Evolutionary conservation across 306 rosid species (phyloP).

Genomic region (Quercus rubra): DNA sequence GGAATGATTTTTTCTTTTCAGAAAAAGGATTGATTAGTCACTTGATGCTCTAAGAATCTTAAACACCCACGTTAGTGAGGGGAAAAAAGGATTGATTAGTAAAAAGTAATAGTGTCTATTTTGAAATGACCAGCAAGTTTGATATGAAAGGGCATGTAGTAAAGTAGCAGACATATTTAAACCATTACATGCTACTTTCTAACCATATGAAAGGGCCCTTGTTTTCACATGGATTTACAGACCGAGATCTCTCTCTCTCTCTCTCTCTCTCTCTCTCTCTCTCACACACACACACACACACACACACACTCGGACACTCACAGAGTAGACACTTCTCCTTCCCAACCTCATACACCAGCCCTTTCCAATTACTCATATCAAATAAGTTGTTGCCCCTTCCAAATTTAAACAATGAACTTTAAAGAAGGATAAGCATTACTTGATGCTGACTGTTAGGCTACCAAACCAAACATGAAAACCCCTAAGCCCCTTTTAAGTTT

Average conservation of each 20-base stretch:
- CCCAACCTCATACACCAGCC: neutral
- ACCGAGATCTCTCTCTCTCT: neutral
- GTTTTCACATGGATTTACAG: neutral
- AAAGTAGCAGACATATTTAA: neutral
- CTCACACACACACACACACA: no score
- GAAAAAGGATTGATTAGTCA: no score
- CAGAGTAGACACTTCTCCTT: neutral
- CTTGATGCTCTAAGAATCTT: no score
- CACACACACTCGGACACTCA: no score
- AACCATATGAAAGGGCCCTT: neutral
- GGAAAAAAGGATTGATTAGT: no score
- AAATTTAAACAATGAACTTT: neutral
- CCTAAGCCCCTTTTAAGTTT: neutral
- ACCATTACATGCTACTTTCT: neutral
- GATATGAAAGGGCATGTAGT: no score
- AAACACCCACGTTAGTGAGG: no score
- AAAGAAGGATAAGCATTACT: neutral
- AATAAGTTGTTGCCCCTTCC: neutral
- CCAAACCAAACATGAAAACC: neutral
- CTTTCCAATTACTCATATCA: neutral
- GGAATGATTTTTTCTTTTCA: no score
- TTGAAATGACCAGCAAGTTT: no score
- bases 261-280: neutral
- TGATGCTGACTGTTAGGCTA: neutral
- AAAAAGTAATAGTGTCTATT: no score